Conservation (phyloP, 2,329 filamentous ascomycete genomes). For the Amesomyces nigricolor region DNA sequence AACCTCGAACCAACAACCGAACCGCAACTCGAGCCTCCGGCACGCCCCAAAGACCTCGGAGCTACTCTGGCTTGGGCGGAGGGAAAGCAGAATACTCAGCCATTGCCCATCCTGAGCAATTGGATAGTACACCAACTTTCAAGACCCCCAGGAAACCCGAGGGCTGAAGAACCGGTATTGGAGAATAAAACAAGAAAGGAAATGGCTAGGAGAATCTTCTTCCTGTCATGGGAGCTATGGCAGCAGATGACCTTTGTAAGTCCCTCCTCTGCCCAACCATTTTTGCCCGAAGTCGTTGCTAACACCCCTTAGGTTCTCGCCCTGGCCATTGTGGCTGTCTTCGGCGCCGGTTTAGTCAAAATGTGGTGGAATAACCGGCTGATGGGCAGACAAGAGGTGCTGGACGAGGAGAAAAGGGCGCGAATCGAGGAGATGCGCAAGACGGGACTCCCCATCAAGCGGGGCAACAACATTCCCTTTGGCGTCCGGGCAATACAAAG, state of each 20-base stretch:
- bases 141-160: no score
- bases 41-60: no score
- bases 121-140: no score
- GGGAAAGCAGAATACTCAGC: no score
- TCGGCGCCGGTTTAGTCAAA: conserved; percentile 62
- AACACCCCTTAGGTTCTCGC: conserved; percentile 57
- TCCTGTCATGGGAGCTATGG: conserved; percentile 71
- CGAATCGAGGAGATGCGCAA: conserved; percentile 49
- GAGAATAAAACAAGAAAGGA: conserved; percentile 20
- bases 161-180: no score
- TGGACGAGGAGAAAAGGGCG: conserved; percentile 60
- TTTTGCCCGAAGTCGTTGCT: conserved; percentile 13
- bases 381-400: conserved; percentile 52
- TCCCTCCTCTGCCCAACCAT: conserved; percentile 19
- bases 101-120: no score
- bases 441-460: conserved; percentile 44
- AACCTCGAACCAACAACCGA: no score
- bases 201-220: conserved; percentile 49
- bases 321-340: conserved; percentile 63
- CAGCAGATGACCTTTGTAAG: conserved; percentile 86
- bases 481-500: conserved; percentile 79
- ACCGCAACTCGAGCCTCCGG: no score
- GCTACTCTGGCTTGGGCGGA: no score
- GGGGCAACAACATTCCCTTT: conserved; percentile 65
- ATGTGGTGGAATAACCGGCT: conserved; percentile 56